Conservation (phyloP, 495 filamentous ascomycete genomes). For the Annulohypoxylon maeteangense region DNA sequence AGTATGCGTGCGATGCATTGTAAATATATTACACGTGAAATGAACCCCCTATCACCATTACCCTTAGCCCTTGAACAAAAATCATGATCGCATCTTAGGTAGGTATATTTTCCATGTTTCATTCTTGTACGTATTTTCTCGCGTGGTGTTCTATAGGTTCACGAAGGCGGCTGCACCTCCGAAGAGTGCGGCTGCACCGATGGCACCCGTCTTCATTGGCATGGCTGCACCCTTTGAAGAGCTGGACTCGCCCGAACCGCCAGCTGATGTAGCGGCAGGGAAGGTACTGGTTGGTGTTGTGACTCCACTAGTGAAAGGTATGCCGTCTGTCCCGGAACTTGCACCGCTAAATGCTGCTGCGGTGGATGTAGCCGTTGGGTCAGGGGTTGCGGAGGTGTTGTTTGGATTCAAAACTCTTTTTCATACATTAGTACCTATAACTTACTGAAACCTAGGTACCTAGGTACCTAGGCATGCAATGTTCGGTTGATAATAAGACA, state of each 20-base stretch:
- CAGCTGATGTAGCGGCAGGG: constrained; percentile 47
- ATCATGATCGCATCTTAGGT: constrained; percentile 10
- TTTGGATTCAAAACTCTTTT: constrained; percentile 70
- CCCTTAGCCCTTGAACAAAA: neutral
- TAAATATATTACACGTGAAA: constrained; percentile 16
- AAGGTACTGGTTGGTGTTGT: constrained; percentile 48
- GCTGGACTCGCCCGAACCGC: constrained; percentile 16
- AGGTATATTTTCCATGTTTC: neutral
- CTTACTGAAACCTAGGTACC: too few relatives aligned
- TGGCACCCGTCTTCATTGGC: constrained; percentile 43
- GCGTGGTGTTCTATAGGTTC: constrained; percentile 17
- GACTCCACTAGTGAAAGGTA: constrained; percentile 61
- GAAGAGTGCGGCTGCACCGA: constrained; percentile 51
- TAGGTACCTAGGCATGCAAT: neutral
- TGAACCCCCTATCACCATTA: neutral
- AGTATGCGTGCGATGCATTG: neutral
- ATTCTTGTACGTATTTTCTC: neutral
- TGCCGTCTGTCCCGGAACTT: constrained; percentile 48
- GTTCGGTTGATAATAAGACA: neutral
- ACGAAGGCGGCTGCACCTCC: constrained; percentile 48
- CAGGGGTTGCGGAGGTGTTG: constrained; percentile 58
- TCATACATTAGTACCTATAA: constrained; percentile 1
- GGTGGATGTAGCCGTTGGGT: constrained; percentile 56
- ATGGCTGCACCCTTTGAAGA: constrained; percentile 33
- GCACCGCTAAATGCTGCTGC: constrained; percentile 64